A percentile compares a stretch with the other conserved stretches of the same genome.
Conservation (phyloP, 2,329 filamentous ascomycete genomes). For the Phyllosticta citrichinensis region DNA sequence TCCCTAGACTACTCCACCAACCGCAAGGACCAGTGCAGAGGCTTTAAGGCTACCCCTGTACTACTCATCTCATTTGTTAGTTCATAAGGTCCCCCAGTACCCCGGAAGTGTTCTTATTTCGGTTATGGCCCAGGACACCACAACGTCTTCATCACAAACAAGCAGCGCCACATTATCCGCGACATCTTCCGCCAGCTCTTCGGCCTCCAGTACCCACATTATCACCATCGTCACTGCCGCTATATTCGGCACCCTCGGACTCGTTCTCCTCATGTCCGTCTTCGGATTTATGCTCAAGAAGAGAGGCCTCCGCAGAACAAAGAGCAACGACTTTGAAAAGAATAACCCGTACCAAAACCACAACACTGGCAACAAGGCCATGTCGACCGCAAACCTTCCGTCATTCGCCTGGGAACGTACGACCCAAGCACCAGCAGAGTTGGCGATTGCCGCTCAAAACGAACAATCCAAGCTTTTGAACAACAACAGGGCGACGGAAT, state of each 20-base stretch:
- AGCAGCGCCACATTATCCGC: background rate
- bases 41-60: background rate
- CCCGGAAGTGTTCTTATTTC: background rate
- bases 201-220: background rate
- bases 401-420: background rate
- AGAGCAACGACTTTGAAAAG: background rate
- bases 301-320: constrained; percentile 1
- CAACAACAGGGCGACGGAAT: background rate
- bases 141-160: background rate
- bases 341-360: background rate
- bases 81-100: background rate
- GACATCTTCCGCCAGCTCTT: background rate
- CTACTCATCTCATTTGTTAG: background rate
- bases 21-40: background rate
- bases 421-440: background rate
- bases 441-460: background rate
- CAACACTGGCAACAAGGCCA: background rate
- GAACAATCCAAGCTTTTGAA: background rate
- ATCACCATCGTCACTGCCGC: background rate
- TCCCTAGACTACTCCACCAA: background rate
- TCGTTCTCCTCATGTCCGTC: constrained; percentile 3
- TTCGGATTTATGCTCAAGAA: constrained; percentile 2
- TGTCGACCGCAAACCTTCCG: background rate
- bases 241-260: constrained; percentile 7
- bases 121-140: background rate